Conservation (phyloP, 2,329 filamentous ascomycete genomes). For the Cordyceps pruinosa region DNA sequence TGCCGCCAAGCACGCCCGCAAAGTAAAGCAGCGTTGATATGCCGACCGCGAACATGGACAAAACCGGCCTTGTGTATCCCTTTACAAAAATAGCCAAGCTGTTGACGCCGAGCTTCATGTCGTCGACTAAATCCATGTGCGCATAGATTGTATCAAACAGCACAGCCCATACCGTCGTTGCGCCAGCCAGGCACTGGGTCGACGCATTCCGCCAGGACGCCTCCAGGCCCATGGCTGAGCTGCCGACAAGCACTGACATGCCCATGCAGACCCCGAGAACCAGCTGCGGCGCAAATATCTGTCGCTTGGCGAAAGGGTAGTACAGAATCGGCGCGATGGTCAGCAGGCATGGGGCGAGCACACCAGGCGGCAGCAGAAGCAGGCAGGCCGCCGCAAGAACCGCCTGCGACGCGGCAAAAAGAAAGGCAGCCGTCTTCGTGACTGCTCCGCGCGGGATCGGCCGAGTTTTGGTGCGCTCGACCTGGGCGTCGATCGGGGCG, state of each 20-base stretch:
- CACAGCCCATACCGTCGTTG: slow-evolving; percentile 25
- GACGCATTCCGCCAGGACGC: slow-evolving; percentile 19
- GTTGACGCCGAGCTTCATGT: slow-evolving; percentile 26
- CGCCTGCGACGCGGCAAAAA: slow-evolving; percentile 24
- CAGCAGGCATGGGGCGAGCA: slow-evolving; percentile 21
- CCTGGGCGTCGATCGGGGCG: slow-evolving; percentile 24
- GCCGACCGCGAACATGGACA: not conserved
- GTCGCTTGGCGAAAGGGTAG: slow-evolving; percentile 31
- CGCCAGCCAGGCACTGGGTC: slow-evolving; percentile 21
- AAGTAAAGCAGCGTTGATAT: not conserved
- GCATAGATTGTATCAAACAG: slow-evolving; percentile 32
- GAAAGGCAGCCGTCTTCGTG: slow-evolving; percentile 20
- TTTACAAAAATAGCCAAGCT: slow-evolving; percentile 23
- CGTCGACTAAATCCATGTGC: slow-evolving; percentile 28
- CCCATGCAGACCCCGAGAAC: slow-evolving; percentile 28
- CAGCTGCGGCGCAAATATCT: slow-evolving; percentile 29
- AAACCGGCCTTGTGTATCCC: not conserved
- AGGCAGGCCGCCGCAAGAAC: slow-evolving; percentile 4
- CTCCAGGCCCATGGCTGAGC: slow-evolving; percentile 19
- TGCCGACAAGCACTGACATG: slow-evolving; percentile 26
- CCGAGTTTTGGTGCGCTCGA: slow-evolving; percentile 25
- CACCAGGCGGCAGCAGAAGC: not conserved
- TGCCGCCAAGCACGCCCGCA: not conserved
- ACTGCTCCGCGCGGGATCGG: slow-evolving; percentile 30
- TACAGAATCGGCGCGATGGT: slow-evolving; percentile 23